Evolutionary conservation across 176 grass and related monocot species (phyloP).

Genomic region (Cymbopogon citratus): DNA sequence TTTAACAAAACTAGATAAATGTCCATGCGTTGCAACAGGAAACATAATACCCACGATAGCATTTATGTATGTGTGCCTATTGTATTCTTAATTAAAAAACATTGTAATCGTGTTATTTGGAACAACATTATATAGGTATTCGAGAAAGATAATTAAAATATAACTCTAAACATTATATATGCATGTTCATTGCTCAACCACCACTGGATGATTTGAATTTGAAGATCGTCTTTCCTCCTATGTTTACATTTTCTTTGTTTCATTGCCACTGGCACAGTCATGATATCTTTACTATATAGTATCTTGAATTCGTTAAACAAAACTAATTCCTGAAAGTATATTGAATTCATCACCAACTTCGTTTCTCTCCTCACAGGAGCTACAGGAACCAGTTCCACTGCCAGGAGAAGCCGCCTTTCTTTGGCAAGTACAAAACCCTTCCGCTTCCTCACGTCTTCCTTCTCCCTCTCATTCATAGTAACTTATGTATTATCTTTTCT

Average conservation of each 20-base stretch:
- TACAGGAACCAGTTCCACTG: conserved; percentile 52
- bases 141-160: conserved; percentile 21
- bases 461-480: conserved; percentile 38
- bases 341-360: conserved; percentile 32
- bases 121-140: too few relatives aligned
- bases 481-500: conserved; percentile 48
- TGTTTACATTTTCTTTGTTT: conserved; percentile 59
- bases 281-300: conserved; percentile 58
- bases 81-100: too few relatives aligned
- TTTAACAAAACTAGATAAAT: too few relatives aligned
- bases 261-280: too few relatives aligned
- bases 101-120: too few relatives aligned
- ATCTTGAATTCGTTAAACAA: conserved; percentile 16
- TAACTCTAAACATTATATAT: too few relatives aligned
- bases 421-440: conserved; percentile 56
- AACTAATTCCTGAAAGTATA: conserved; percentile 41
- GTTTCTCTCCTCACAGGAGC: conserved; percentile 45
- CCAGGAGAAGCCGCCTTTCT: conserved; percentile 68
- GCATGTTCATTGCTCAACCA: conserved; percentile 48
- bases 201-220: conserved; percentile 38
- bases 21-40: too few relatives aligned
- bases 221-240: conserved; percentile 34
- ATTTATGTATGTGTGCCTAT: too few relatives aligned
- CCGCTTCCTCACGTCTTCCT: conserved; percentile 50
- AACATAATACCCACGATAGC: too few relatives aligned